A percentile compares a stretch with the other conserved stretches of the same genome.
Conservation (phyloP, 495 filamentous ascomycete genomes). For the Friedmanniomyces endolithicus region DNA sequence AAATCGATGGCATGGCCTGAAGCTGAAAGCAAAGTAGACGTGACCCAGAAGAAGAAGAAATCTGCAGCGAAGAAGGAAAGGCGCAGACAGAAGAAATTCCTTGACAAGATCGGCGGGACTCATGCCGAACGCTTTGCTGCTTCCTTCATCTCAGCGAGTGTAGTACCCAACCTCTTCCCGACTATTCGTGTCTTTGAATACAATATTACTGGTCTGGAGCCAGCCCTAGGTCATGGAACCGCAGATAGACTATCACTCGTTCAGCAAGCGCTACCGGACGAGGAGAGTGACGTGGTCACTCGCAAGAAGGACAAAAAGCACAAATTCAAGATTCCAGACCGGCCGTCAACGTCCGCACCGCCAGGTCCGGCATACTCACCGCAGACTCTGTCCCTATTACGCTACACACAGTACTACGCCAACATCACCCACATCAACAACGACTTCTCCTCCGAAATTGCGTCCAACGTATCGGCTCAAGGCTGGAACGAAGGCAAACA, state of each 20-base stretch:
- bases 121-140: constrained; percentile 79
- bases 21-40: constrained; percentile 27
- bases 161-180: constrained; percentile 90
- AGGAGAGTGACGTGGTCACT: constrained; percentile 2
- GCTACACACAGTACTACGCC: constrained; percentile 83
- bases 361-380: constrained; percentile 88
- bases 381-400: constrained; percentile 61
- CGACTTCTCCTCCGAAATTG: constrained; percentile 30
- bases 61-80: constrained; percentile 38
- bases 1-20: constrained; percentile 1
- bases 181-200: constrained; percentile 80
- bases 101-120: constrained; percentile 58
- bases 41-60: constrained; percentile 24
- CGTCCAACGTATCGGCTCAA: constrained; percentile 9
- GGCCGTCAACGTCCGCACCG: constrained; percentile 57
- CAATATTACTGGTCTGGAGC: constrained; percentile 71
- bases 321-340: constrained; percentile 54
- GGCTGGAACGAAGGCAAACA: constrained; percentile 46
- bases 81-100: constrained; percentile 31
- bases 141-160: constrained; percentile 64
- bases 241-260: background rate
- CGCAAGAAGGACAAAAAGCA: constrained; percentile 34
- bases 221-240: constrained; percentile 12
- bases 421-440: constrained; percentile 84
- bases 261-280: background rate